A percentile compares a stretch with the other conserved stretches of the same genome.
Evolutionary conservation across 2,329 filamentous ascomycete genomes (phyloP).

Genomic region (Colletotrichum gloeosporioides): DNA sequence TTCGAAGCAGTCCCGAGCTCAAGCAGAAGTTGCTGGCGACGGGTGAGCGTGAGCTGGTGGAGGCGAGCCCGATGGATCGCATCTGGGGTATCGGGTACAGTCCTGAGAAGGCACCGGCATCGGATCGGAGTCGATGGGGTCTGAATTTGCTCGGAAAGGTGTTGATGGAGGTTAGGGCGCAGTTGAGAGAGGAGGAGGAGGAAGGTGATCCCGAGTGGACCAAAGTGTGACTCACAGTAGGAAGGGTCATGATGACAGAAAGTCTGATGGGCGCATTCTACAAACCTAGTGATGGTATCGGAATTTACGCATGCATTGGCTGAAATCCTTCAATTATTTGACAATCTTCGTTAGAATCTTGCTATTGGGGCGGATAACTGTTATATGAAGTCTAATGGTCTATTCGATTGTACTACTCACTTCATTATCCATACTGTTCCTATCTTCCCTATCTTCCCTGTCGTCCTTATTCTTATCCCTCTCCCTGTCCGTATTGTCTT

Average conservation of each 20-base stretch:
- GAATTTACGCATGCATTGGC: too few relatives aligned
- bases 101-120: slow-evolving; percentile 49
- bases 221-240: fast-evolving
- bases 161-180: slow-evolving; percentile 62
- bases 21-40: slow-evolving; percentile 59
- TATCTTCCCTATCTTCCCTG: fast-evolving
- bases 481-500: fast-evolving
- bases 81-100: slow-evolving; percentile 72
- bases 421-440: fast-evolving
- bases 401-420: too few relatives aligned
- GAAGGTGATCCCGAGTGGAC: not conserved
- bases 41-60: slow-evolving; percentile 64
- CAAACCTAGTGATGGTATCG: fast-evolving
- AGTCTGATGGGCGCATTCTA: too few relatives aligned
- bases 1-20: slow-evolving; percentile 53
- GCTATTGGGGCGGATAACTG: too few relatives aligned
- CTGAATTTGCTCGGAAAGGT: slow-evolving; percentile 69
- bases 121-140: slow-evolving; percentile 60
- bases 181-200: slow-evolving; percentile 50
- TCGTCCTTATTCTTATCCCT: fast-evolving
- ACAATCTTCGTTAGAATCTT: too few relatives aligned
- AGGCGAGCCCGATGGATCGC: slow-evolving; percentile 64
- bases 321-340: too few relatives aligned
- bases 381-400: too few relatives aligned
- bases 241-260: fast-evolving